A percentile compares a stretch with the other conserved stretches of the same genome.
Conservation (phyloP, 73 alveolate species). For the Paramecium sexaurelia region DNA sequence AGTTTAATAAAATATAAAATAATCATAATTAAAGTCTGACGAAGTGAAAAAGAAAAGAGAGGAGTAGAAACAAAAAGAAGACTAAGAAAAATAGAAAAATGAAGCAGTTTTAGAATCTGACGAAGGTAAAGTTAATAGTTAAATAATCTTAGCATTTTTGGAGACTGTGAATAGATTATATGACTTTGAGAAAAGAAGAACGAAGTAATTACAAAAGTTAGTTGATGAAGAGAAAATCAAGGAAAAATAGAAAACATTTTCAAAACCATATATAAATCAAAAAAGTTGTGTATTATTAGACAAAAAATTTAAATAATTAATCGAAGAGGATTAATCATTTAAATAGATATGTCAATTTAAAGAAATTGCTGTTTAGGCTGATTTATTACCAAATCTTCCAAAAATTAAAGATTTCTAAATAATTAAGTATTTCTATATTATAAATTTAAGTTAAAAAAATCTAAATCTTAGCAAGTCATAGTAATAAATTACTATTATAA, state of each 20-base stretch:
- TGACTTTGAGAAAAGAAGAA: constrained; percentile 38
- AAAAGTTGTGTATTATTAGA: constrained; percentile 30
- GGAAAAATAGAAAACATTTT: background rate
- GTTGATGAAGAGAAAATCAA: background rate
- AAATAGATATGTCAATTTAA: background rate
- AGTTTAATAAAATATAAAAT: background rate
- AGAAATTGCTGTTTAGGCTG: constrained; percentile 9
- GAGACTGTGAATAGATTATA: constrained; percentile 45
- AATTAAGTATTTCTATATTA: background rate
- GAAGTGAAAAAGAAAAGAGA: background rate
- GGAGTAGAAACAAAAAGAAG: background rate
- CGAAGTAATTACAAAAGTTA: background rate
- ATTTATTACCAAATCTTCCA: constrained; percentile 32
- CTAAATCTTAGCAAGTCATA: background rate
- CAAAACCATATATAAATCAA: background rate
- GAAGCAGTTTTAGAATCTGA: background rate
- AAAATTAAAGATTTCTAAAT: background rate
- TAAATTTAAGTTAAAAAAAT: background rate
- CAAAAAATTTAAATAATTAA: background rate
- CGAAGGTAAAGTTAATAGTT: background rate
- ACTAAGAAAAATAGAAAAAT: background rate
- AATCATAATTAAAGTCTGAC: background rate
- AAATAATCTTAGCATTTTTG: background rate
- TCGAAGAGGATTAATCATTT: constrained; percentile 7
- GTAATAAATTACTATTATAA: background rate